These are phyloP conservation scores for Monosporozyma siamensis DNA, from an alignment of 805 yeast genomes.

Conservation along the genomic window DNA sequence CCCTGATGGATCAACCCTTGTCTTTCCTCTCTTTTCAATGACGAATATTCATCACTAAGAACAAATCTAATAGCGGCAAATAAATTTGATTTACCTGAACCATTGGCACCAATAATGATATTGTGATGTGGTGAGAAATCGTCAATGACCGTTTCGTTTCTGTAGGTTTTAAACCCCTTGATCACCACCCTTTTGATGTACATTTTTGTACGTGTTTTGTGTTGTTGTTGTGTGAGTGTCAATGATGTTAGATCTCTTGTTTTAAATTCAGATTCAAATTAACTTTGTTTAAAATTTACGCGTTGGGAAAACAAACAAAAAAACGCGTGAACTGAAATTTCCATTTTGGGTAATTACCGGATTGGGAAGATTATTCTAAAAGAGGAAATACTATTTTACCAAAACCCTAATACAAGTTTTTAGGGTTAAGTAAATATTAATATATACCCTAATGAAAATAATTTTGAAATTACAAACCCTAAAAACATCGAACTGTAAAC, in stretches of 20 bases:
- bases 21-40: slow-evolving; percentile 76
- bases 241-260: not conserved
- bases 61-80: slow-evolving; percentile 93
- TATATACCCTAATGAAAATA: no score
- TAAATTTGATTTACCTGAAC: slow-evolving; percentile 94
- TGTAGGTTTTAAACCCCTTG: slow-evolving; percentile 91
- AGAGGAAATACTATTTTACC: no score
- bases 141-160: slow-evolving; percentile 70
- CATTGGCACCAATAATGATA: slow-evolving; percentile 85
- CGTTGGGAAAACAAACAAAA: no score
- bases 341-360: no score
- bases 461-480: no score
- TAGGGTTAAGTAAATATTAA: no score
- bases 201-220: slow-evolving; percentile 18
- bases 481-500: no score
- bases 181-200: slow-evolving; percentile 50
- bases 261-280: not conserved
- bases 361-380: no score
- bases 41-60: slow-evolving; percentile 78
- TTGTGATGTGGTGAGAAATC: slow-evolving; percentile 72
- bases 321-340: not conserved
- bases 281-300: not conserved
- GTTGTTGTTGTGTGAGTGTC: not conserved
- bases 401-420: no score
- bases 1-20: slow-evolving; percentile 86